Evolutionary conservation across 2,329 filamentous ascomycete species (phyloP).

Genomic region (Hymenotorrendiella dingleyae): DNA sequence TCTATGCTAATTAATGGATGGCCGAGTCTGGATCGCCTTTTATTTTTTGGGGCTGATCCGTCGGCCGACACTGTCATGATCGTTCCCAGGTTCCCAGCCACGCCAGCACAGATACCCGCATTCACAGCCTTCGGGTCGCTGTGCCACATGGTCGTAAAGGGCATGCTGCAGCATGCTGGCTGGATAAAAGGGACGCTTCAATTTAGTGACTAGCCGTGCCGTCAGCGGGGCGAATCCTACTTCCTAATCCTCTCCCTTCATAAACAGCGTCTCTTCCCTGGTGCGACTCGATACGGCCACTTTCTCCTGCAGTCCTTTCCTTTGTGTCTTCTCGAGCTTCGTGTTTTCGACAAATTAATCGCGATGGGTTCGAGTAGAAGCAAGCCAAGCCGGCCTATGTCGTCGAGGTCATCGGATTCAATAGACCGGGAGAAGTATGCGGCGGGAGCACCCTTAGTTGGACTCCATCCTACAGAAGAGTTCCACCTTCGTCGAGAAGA

Average conservation of each 20-base stretch:
- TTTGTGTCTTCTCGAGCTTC: not conserved
- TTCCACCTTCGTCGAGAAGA: not conserved
- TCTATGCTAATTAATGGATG: too few relatives aligned
- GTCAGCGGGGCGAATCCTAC: too few relatives aligned
- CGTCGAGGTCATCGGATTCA: not conserved
- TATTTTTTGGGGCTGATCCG: too few relatives aligned
- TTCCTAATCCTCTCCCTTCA: too few relatives aligned
- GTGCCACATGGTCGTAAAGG: not conserved
- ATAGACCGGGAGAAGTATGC: slow-evolving; percentile 1
- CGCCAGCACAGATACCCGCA: not conserved
- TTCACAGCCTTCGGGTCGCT: not conserved
- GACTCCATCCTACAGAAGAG: not conserved
- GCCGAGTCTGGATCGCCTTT: too few relatives aligned
- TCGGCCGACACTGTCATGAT: not conserved
- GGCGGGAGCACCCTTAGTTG: not conserved
- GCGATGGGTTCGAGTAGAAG: not conserved
- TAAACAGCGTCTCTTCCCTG: too few relatives aligned
- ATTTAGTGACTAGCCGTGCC: too few relatives aligned
- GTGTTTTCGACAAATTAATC: not conserved
- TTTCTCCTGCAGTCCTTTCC: not conserved
- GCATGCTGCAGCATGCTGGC: too few relatives aligned
- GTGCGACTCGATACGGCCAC: too few relatives aligned
- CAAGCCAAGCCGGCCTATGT: slow-evolving; percentile 1
- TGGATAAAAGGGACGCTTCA: too few relatives aligned
- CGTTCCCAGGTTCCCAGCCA: not conserved